Conservation (phyloP, 2,329 filamentous ascomycete genomes). For the Knufia fluminis region DNA sequence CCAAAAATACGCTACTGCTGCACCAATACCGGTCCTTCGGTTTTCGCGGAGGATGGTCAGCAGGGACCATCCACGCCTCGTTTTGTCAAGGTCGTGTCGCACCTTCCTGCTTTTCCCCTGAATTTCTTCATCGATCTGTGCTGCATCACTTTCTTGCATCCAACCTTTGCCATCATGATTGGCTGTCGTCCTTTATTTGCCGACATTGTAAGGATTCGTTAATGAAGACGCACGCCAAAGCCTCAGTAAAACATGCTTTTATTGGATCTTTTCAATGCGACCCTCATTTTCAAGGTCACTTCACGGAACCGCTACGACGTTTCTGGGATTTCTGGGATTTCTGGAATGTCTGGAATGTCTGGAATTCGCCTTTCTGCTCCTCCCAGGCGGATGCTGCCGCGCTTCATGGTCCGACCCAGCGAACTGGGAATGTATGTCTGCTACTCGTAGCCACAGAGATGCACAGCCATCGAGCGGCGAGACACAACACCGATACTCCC, state of each 20-base stretch:
- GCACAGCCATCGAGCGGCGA: not conserved
- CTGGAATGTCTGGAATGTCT: not conserved
- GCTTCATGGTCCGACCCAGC: not conserved
- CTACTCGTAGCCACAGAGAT: too few species aligned
- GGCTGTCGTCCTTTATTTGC: not conserved
- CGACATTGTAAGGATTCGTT: slow-evolving; percentile 2
- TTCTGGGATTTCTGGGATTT: not conserved
- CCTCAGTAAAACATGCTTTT: not conserved
- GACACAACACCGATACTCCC: too few species aligned
- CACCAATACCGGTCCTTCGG: not conserved
- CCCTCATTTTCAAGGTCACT: not conserved
- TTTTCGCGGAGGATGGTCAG: not conserved
- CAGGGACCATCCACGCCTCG: not conserved
- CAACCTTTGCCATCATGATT: not conserved
- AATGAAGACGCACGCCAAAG: not conserved
- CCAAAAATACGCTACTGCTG: slow-evolving; percentile 4
- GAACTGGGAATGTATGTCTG: too few species aligned
- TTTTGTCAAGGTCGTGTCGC: not conserved
- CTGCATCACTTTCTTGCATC: slow-evolving; percentile 8
- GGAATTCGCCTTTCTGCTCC: not conserved
- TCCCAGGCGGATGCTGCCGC: not conserved
- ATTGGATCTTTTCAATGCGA: not conserved
- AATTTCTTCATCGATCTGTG: slow-evolving; percentile 2
- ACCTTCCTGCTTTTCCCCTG: not conserved
- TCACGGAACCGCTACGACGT: too few species aligned